Evolutionary conservation across 306 rosid species (phyloP), one percentile per base, ranked within the genome.

Genomic region (Fragaria vesca): DNA sequence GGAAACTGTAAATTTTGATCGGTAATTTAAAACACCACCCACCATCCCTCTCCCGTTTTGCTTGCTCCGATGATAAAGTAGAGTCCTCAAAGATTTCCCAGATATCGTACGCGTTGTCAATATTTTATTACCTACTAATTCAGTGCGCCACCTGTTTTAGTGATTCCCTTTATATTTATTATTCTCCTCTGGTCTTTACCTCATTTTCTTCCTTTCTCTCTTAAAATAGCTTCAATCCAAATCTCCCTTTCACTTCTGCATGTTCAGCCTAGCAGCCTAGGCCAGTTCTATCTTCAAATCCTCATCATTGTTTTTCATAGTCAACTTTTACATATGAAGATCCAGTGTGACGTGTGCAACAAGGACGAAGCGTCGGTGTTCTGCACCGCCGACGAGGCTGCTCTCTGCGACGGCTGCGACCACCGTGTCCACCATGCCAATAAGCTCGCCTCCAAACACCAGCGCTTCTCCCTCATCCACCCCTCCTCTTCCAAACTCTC

Each of bases 381-480:
- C 86, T 96, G 98, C 89, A 93, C 96, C 78, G 96, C 97, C 80
- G 98, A 96, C 67, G 99, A 96, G 83, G 99, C 99, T 15, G 97
- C 90, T 38, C 93, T 96, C 7, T 96, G 99, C 30, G 80, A 73
- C 75, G 75, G 77, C 74, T 93, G 98, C 73, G 99, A 96, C 82
- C 96, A 87, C 83, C 93, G 93, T 4, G 94, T 96, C 89, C 99
- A 96, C 88, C 93, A 90, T 30, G 99, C 97, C 81, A 96, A 96
- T 81, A 93, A 93, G 81, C 96, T 91, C 43, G 99, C 97, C 61
- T 93, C 97, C 80, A 96, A 93, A 74, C 98, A 96, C 85, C 91
- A 86, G 1, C 98, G 98, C 67, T 90, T 96, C 80, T 90, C 99
- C 66, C 96, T 93, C 71, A 87, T 81, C 45, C 88, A 68, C 75